Evolutionary conservation across 2,329 filamentous ascomycete species (phyloP), one percentile per base, ranked within the genome.

Genomic region (Furcasterigmium sp.): DNA sequence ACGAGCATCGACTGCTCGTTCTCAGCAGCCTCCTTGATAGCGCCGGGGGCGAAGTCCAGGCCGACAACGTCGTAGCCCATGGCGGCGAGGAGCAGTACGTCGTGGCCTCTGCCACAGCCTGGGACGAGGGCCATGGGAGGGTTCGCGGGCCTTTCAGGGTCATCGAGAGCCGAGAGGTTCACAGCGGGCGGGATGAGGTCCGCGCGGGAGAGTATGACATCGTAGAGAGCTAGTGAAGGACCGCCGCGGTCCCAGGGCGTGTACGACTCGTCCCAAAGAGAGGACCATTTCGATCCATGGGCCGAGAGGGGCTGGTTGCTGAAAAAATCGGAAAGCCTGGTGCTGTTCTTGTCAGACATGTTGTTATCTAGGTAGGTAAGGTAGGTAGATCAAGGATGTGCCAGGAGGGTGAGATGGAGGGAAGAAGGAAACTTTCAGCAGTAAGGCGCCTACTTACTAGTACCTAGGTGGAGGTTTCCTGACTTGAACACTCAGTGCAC

Each of bases 101-200:
- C 90, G 56, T 93, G 85, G 5, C 89, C 90, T 37, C 78, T 76
- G 0, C 89, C 90, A 62, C 89, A 95, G 5, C 88, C 89, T 1
- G 89, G 86, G 0, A 95, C 84, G 8, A 94, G 69, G 2, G 84
- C 88, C 44, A 34, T 34, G 10, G 68, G 70, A 53, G 75, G 77
- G 43, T 65, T 52, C 21, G 11, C 28, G 5, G 37, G 37, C 14
- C 28, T 53, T 58, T 28, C 53, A 51, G 38, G 52, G 49, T 41
- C 55, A 48, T 25, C 54, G 55, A 11, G 58, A 46, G 25, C 49
- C 51, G 62, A 43, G 37, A 52, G 53, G 15, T 35, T 35, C 3
- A 17, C 15, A 8, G 32, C 32, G 5, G 32, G 32, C 2, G 64
- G 61, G 23, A 77, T 62, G 41, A 77, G 63, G 45, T 73, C 69